Evolutionary conservation across 2,329 filamentous ascomycete genomes (phyloP).

Genomic region (Fusarium sarcochroum): DNA sequence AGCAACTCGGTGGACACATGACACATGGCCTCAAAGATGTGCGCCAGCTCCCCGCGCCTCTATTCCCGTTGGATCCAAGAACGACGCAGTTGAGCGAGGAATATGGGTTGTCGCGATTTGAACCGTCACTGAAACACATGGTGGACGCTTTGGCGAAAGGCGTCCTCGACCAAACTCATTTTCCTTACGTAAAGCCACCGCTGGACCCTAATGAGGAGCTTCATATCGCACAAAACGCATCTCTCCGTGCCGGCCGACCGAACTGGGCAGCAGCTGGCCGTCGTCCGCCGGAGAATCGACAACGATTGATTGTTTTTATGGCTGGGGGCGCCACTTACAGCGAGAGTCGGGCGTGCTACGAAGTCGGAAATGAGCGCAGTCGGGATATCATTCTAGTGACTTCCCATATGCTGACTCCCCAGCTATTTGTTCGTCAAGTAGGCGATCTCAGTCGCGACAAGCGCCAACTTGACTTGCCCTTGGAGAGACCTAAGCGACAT

Average conservation of each 20-base stretch:
- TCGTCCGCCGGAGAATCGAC: slow-evolving; percentile 81
- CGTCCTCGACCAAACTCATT: slow-evolving; percentile 74
- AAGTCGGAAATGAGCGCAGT: slow-evolving; percentile 78
- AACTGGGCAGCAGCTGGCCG: slow-evolving; percentile 92
- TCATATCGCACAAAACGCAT: slow-evolving; percentile 73
- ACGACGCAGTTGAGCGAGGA: slow-evolving; percentile 75
- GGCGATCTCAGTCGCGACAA: slow-evolving; percentile 83
- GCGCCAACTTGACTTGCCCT: slow-evolving; percentile 82
- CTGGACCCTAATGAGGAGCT: slow-evolving; percentile 73
- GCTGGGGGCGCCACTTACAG: slow-evolving; percentile 96
- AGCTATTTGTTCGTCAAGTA: slow-evolving; percentile 85
- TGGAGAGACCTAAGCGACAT: slow-evolving; percentile 83
- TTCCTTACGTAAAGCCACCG: slow-evolving; percentile 81
- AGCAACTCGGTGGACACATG: slow-evolving; percentile 83
- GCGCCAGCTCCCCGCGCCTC: slow-evolving; percentile 72
- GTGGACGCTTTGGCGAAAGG: slow-evolving; percentile 81
- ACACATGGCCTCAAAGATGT: slow-evolving; percentile 81
- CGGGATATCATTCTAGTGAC: slow-evolving; percentile 91
- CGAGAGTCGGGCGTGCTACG: slow-evolving; percentile 90
- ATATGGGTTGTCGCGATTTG: slow-evolving; percentile 88
- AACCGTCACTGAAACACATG: slow-evolving; percentile 85
- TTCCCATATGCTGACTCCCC: slow-evolving; percentile 92
- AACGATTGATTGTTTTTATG: slow-evolving; percentile 94
- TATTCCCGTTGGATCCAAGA: slow-evolving; percentile 79
- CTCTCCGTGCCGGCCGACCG: slow-evolving; percentile 90